Conservation (phyloP, 2,329 filamentous ascomycete genomes). For the Dactylonectria estremocensis region DNA sequence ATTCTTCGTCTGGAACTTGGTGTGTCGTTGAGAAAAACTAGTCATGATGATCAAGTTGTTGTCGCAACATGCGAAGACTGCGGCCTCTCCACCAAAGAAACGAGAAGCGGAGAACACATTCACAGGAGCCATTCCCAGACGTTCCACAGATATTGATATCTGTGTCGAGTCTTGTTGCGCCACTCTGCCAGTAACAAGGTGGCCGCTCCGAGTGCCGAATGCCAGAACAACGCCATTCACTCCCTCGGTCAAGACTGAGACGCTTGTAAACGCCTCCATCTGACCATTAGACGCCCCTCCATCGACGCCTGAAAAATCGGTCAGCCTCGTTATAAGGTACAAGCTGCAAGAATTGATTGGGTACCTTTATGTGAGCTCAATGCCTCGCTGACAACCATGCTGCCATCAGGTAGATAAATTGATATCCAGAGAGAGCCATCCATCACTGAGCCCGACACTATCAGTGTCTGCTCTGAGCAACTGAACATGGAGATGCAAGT, state of each 20-base stretch:
- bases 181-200: constrained; percentile 60
- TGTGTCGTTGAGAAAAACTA: constrained; percentile 50
- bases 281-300: constrained; percentile 11
- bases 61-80: constrained; percentile 65
- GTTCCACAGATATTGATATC: constrained; percentile 50
- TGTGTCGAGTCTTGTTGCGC: constrained; percentile 38
- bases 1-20: constrained; percentile 58
- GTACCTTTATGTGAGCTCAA: constrained; percentile 37
- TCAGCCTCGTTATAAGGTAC: constrained; percentile 21
- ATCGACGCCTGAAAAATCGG: constrained; percentile 6
- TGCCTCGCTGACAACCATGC: constrained; percentile 34
- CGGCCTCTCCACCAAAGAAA: constrained; percentile 42
- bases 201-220: constrained; percentile 67
- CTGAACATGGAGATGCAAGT: constrained; percentile 62
- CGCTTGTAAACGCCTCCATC: constrained; percentile 64
- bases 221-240: constrained; percentile 53
- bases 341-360: not conserved
- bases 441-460: constrained; percentile 55
- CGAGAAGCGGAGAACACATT: constrained; percentile 51
- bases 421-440: constrained; percentile 54
- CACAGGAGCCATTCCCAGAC: constrained; percentile 55
- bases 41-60: constrained; percentile 62
- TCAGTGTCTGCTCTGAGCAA: constrained; percentile 44
- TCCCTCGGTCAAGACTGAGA: constrained; percentile 54
- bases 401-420: constrained; percentile 49